Percentiles rank a stretch among this genome's conserved stretches.
Conservation (phyloP, 1,139 yeast genomes). For the Protomyces inundatus region DNA sequence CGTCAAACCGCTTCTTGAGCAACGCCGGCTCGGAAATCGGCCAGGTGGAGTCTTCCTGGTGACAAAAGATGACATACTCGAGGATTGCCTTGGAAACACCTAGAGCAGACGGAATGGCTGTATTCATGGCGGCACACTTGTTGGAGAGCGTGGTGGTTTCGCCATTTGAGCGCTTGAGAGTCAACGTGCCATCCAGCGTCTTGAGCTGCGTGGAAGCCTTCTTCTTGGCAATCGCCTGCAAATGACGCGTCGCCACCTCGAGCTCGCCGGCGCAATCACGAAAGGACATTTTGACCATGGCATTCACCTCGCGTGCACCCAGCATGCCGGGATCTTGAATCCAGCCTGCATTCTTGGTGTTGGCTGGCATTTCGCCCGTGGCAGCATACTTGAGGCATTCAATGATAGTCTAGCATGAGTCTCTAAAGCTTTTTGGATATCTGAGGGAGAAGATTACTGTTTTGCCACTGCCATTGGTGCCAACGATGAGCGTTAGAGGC, state of each 20-base stretch:
- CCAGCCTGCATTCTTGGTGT: conserved; percentile 93
- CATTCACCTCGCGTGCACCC: conserved; percentile 71
- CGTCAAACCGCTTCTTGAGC: conserved; percentile 88
- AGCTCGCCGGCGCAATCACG: conserved; percentile 64
- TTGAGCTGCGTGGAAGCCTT: conserved; percentile 56
- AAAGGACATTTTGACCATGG: conserved; percentile 87
- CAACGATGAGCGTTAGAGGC: conserved; percentile 90
- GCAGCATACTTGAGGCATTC: conserved; percentile 92
- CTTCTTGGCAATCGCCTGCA: conserved; percentile 63
- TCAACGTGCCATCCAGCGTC: conserved; percentile 80
- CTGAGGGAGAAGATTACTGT: conserved; percentile 44
- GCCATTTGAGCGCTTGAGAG: conserved; percentile 56
- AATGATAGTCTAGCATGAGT: conserved; percentile 56
- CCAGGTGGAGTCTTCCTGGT: conserved; percentile 96
- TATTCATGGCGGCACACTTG: conserved; percentile 78
- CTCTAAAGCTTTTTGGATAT: conserved; percentile 21
- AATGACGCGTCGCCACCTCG: conserved; percentile 81
- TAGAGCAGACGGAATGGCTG: conserved; percentile 69
- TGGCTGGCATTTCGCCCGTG: conserved; percentile 94
- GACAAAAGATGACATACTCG: conserved; percentile 92
- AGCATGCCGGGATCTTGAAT: conserved; percentile 70
- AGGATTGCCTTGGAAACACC: conserved; percentile 86
- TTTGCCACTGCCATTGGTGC: conserved; percentile 97
- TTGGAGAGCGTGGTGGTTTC: conserved; percentile 72
- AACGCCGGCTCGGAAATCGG: conserved; percentile 88